phyloP scores from a whole-genome alignment of 2,329 filamentous ascomycete genomes.

The Cercospora beticola region DNA sequence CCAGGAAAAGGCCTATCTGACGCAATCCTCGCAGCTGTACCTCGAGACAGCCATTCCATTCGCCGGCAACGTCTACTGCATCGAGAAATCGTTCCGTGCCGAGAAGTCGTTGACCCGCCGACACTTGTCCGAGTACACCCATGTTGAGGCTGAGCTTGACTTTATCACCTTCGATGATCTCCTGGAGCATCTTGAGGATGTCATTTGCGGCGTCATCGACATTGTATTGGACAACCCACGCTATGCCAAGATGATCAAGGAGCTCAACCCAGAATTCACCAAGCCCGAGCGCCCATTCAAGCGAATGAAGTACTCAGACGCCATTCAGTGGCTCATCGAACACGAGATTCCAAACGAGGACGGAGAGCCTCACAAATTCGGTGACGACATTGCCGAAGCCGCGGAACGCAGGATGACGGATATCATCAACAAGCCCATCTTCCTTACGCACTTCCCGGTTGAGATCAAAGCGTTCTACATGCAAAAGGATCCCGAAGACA shows the following conservation, averaged over 20 bases:
- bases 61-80: constrained; percentile 93
- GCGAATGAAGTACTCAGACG: constrained; percentile 92
- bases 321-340: constrained; percentile 88
- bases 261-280: constrained; percentile 88
- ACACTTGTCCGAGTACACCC: constrained; percentile 93
- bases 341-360: constrained; percentile 94
- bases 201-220: constrained; percentile 85
- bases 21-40: constrained; percentile 95
- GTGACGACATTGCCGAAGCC: constrained; percentile 96
- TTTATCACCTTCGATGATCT: constrained; percentile 92
- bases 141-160: constrained; percentile 94
- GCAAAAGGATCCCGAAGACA: constrained; percentile 79
- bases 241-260: constrained; percentile 71
- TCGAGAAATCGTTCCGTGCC: constrained; percentile 97
- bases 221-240: constrained; percentile 70
- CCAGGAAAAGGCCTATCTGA: constrained; percentile 85
- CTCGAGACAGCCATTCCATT: constrained; percentile 91
- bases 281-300: constrained; percentile 81
- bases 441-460: constrained; percentile 93
- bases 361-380: constrained; percentile 83
- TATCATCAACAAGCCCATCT: constrained; percentile 90
- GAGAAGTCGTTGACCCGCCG: constrained; percentile 94
- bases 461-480: constrained; percentile 99
- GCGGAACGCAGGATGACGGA: constrained; percentile 97
- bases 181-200: constrained; percentile 78